Evolutionary conservation across 179 eudicot species (phyloP), one percentile per base, ranked within the genome.

Genomic region (Drosera spatulata): DNA sequence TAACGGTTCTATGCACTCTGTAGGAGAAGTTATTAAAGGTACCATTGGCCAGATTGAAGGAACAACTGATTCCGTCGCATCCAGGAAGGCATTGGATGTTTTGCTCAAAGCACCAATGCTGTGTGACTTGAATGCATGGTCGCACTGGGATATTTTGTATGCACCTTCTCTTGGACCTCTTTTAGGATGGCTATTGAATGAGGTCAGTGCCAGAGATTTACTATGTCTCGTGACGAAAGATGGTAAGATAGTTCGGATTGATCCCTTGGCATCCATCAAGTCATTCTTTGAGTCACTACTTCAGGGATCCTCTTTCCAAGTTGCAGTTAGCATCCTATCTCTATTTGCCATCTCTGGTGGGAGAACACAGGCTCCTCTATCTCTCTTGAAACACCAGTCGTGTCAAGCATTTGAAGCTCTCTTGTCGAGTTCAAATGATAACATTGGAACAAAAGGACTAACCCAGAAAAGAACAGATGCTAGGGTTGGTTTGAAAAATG

Each of bases 161-260:
- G 84, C 82, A 57, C 94, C 99, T 8, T 79, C 95, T 14, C 85
- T 93, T 62, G 99, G 99, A 67, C 89, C 96, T 58, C 83, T 93
- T 63, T 65, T 87, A 55, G 70, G 60, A 41, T 93, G 95, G 97
- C 69, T 93, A 68, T 61, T 85, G 73, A 73, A 71, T 55, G 84
- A 80, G 65, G 93, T 79, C 42, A 83, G 82, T 61, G 66, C 65
- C 48, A 74, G 86, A 72, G 93, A 80, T 63, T 71, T 89, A 15
- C 54, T 81, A 58, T 93, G 88, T 67, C 71, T 93, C 70, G 76
- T 80, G 65, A 86, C 95, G 10, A 85, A 67, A 69, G 79, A 75
- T 59, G 88, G 99, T 10, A 81, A 79, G 64, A 73, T 93, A 58
- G 61, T 93, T 14, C 83, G 97, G 47, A 65, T 90, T 65, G 84